A percentile compares a stretch with the other conserved stretches of the same genome.
Conservation (phyloP, 306 rosid species). For the Senna siamea region DNA sequence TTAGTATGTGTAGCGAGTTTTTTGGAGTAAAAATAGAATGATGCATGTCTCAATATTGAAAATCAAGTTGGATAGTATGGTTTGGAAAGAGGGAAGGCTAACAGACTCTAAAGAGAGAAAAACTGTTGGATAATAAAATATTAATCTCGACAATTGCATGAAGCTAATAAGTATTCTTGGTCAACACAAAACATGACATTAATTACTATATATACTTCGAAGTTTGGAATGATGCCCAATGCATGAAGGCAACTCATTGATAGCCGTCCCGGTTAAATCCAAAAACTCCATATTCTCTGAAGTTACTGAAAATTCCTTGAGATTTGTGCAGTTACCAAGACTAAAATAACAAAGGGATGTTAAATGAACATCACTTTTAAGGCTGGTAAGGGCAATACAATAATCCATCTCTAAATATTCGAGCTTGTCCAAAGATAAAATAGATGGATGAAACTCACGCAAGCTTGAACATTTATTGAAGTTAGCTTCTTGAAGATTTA, state of each 20-base stretch:
- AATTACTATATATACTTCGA: rapidly evolving
- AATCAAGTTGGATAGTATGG: too few species aligned
- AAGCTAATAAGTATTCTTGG: too few species aligned
- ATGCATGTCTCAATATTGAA: too few species aligned
- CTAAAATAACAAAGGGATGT: background rate
- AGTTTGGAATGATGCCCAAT: background rate
- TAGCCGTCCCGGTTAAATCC: too few species aligned
- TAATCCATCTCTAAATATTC: rapidly evolving
- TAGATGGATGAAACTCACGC: background rate
- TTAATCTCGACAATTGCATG: too few species aligned
- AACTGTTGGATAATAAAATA: too few species aligned
- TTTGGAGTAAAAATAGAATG: too few species aligned
- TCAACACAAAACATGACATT: too few species aligned
- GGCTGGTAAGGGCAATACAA: background rate
- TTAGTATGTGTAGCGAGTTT: too few species aligned
- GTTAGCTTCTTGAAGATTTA: background rate
- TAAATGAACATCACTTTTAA: background rate
- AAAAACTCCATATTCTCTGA: background rate
- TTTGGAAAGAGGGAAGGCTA: too few species aligned
- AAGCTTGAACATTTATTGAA: background rate
- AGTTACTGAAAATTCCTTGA: background rate
- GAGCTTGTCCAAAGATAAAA: background rate
- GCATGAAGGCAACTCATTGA: too few species aligned
- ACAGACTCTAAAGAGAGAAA: too few species aligned
- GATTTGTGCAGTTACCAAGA: background rate